A percentile compares a stretch with the other conserved stretches of the same genome.
These are phyloP conservation scores for Trametes elegans DNA, from an alignment of 768 basidiomycete species.

Conservation along the genomic window DNA sequence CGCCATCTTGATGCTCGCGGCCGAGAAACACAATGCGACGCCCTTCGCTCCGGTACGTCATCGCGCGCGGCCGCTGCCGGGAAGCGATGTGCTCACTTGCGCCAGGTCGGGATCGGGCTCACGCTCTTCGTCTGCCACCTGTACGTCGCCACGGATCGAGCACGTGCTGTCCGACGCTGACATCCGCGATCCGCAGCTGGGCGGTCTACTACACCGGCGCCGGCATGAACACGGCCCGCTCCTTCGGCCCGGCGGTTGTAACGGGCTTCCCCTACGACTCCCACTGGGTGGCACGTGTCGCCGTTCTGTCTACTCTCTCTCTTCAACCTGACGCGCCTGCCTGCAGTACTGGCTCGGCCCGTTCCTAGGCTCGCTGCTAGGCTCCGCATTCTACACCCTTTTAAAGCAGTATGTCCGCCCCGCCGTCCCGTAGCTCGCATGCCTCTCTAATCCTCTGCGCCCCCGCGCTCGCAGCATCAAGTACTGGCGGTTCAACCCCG, in stretches of 20 bases:
- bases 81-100: not conserved
- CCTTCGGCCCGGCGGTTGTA: constrained; percentile 69
- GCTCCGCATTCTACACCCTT: constrained; percentile 50
- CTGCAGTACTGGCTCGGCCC: constrained; percentile 71
- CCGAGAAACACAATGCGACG: constrained; percentile 64
- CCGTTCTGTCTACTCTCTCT: not conserved
- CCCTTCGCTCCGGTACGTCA: constrained; percentile 62
- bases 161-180: not conserved
- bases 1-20: constrained; percentile 70
- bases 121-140: constrained; percentile 63
- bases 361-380: constrained; percentile 62
- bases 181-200: constrained; percentile 38
- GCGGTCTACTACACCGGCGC: constrained; percentile 64
- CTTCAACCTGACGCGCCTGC: not conserved
- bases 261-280: constrained; percentile 49
- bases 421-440: not conserved
- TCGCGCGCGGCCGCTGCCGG: not conserved
- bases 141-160: constrained; percentile 36
- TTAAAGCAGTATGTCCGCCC: constrained; percentile 46
- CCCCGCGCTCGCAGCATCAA: constrained; percentile 35
- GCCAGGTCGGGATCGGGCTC: constrained; percentile 61
- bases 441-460: not conserved
- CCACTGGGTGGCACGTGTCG: constrained; percentile 60
- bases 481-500: constrained; percentile 56
- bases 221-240: constrained; percentile 64